A percentile compares a stretch with the other conserved stretches of the same genome.
Evolutionary conservation across 441 rosid species (phyloP).

Genomic region (Pelargonium australe): DNA sequence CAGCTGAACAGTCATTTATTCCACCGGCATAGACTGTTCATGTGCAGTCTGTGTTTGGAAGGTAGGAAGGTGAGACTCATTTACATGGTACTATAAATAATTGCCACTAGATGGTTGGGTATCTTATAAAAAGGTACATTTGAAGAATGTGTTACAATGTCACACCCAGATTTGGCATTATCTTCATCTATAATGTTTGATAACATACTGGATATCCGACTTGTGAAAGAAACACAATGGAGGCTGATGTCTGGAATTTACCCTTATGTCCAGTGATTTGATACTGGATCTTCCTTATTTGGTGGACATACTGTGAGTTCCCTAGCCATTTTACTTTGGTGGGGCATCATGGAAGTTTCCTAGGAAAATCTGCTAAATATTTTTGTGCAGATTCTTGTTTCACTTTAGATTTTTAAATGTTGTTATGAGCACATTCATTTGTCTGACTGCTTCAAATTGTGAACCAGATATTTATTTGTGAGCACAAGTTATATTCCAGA

Average conservation of each 20-base stretch:
- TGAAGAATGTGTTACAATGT: conserved; percentile 1
- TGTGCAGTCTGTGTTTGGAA: conserved; percentile 36
- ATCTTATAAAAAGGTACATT: neutral
- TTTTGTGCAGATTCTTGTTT: neutral
- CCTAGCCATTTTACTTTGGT: neutral
- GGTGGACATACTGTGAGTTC: neutral
- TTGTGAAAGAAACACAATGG: neutral
- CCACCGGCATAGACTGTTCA: conserved; percentile 29
- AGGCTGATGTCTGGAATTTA: conserved; percentile 7
- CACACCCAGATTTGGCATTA: neutral
- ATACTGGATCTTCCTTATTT: conserved; percentile 6
- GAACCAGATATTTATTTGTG: conserved; percentile 36
- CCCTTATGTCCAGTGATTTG: conserved; percentile 1
- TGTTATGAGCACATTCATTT: neutral
- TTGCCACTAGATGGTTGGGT: neutral
- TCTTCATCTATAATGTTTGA: neutral
- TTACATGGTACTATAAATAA: neutral
- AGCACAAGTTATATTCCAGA: conserved; percentile 33
- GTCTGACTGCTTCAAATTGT: conserved; percentile 18
- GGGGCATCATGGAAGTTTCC: conserved; percentile 5
- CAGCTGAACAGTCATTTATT: conserved; percentile 31
- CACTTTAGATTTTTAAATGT: neutral
- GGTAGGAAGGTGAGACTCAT: conserved; percentile 30
- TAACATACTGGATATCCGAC: conserved; percentile 2
- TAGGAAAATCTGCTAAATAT: conserved; percentile 1